Percentiles rank a stretch among this genome's conserved stretches.
phyloP scores from a whole-genome alignment of 805 yeast species.

The Hanseniaspora lindneri region DNA sequence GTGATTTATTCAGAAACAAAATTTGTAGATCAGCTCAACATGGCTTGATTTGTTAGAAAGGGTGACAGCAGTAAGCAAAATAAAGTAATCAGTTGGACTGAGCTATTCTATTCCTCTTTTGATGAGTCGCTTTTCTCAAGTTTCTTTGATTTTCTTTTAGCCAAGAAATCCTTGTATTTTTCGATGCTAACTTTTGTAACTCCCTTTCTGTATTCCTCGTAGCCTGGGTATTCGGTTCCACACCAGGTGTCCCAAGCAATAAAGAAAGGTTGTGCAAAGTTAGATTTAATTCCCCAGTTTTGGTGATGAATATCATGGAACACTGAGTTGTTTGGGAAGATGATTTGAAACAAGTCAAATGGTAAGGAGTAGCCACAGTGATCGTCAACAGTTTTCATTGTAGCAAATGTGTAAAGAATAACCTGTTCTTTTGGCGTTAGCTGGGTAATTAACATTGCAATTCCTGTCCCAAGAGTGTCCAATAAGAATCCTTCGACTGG shows the following conservation, averaged over 20 bases:
- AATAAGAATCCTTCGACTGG: constrained; percentile 87
- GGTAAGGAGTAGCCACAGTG: constrained; percentile 97
- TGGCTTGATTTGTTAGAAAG: too few relatives aligned
- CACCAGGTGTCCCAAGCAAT: constrained; percentile 76
- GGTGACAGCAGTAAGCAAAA: too few relatives aligned
- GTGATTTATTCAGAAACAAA: too few relatives aligned
- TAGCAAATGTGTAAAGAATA: constrained; percentile 69
- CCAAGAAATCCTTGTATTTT: constrained; percentile 48
- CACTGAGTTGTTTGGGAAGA: constrained; percentile 90
- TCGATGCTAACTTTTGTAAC: constrained; percentile 58
- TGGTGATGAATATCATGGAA: constrained; percentile 98
- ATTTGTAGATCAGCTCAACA: too few relatives aligned
- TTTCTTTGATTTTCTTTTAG: constrained; percentile 30
- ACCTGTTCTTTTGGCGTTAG: constrained; percentile 69
- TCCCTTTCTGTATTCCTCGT: constrained; percentile 50
- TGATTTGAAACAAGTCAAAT: constrained; percentile 73
- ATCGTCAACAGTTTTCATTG: constrained; percentile 93
- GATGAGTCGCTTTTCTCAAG: constrained; percentile 17
- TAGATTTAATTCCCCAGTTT: constrained; percentile 83
- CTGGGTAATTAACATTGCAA: constrained; percentile 53
- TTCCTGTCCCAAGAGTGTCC: constrained; percentile 86
- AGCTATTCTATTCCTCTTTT: background rate
- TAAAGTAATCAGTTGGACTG: too few relatives aligned
- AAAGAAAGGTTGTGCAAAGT: constrained; percentile 93
- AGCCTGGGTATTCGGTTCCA: constrained; percentile 58